phyloP scores from a whole-genome alignment of 352 stramenopile genomes.

The Elongisporangium prolatum region DNA sequence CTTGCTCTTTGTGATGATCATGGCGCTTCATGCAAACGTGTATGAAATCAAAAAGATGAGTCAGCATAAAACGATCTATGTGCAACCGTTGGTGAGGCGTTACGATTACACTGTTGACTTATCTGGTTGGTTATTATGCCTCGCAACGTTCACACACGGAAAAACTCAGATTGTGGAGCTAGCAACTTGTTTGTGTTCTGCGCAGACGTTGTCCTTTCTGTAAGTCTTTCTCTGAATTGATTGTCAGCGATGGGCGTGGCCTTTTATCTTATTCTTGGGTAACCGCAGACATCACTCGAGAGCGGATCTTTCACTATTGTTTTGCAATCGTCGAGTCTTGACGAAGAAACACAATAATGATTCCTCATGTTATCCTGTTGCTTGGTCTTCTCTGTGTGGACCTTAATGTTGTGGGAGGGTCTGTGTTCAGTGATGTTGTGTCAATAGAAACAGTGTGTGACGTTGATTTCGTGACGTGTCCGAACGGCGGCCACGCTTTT shows the following conservation, averaged over 20 bases:
- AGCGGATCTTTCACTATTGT: not conserved
- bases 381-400: conserved; percentile 10
- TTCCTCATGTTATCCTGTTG: not conserved
- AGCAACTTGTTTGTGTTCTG: not conserved
- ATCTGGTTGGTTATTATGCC: not conserved
- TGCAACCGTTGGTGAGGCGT: not conserved
- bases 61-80: not conserved
- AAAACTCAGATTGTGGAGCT: not conserved
- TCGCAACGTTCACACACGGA: not conserved
- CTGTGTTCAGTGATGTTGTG: conserved; percentile 21
- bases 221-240: not conserved
- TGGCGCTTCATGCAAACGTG: not conserved
- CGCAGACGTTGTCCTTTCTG: not conserved
- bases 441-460: conserved; percentile 24
- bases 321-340: not conserved
- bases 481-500: conserved; percentile 29
- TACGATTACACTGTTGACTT: not conserved
- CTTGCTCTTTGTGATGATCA: not conserved
- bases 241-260: not conserved
- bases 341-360: conserved; percentile 2
- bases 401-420: conserved; percentile 43
- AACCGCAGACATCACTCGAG: not conserved
- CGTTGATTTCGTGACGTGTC: conserved; percentile 30
- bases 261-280: not conserved
- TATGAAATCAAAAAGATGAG: not conserved